phyloP scores from a whole-genome alignment of 225 moss, liverwort and hornwort genomes.

The Bryum argenteum region DNA sequence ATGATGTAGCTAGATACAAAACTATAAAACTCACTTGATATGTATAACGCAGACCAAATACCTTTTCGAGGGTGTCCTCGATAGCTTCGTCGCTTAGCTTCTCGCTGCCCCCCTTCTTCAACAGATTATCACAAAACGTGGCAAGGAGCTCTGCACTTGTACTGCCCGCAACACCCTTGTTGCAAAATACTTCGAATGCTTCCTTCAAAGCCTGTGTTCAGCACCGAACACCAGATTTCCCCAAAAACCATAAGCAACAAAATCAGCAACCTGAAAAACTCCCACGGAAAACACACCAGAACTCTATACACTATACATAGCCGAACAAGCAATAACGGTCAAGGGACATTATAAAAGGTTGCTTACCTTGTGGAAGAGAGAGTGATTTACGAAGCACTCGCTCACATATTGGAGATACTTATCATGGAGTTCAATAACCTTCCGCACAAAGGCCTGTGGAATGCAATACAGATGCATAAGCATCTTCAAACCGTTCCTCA shows the following conservation, averaged over 20 bases:
- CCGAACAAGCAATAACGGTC: slow-evolving; percentile 8
- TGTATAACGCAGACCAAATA: slow-evolving; percentile 8
- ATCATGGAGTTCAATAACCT: slow-evolving; percentile 90
- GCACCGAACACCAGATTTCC: slow-evolving; percentile 15
- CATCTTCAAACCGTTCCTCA: not conserved
- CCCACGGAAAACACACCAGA: not conserved
- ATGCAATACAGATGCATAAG: slow-evolving; percentile 15
- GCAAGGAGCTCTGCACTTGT: slow-evolving; percentile 91
- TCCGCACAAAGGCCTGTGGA: slow-evolving; percentile 82
- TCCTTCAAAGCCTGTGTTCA: slow-evolving; percentile 88
- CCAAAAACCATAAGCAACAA: not conserved
- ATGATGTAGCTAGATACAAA: not conserved
- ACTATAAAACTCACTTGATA: not conserved
- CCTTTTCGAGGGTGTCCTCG: slow-evolving; percentile 83
- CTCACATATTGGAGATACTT: slow-evolving; percentile 88
- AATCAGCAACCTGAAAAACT: not conserved
- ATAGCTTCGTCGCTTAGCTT: slow-evolving; percentile 89
- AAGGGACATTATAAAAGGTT: slow-evolving; percentile 17
- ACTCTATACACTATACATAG: not conserved
- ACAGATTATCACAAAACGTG: slow-evolving; percentile 87
- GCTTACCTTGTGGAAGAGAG: slow-evolving; percentile 85
- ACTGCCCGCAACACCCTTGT: slow-evolving; percentile 88
- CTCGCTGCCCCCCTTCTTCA: slow-evolving; percentile 91
- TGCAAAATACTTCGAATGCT: slow-evolving; percentile 91
- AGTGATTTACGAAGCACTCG: slow-evolving; percentile 81